Base-by-base conservation (phyloP, 768 basidiomycete species). In the Chlorophyllum brunneum region DNA sequence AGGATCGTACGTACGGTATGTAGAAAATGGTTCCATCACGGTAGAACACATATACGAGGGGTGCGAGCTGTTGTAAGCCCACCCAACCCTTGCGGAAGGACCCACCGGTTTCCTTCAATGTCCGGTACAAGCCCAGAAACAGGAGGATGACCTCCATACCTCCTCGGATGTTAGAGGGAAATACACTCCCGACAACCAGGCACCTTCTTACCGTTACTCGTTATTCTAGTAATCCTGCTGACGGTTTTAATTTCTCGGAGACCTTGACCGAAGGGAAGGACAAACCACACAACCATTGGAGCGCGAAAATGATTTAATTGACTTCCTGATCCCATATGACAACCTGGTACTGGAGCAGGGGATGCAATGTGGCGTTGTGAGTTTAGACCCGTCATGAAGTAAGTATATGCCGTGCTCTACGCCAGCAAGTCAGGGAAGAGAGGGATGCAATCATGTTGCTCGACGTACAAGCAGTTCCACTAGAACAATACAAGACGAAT, bases 11-110 rank as follows among this genome's bases (percentile, higher is more conserved):
- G 11, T 16, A 52, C 42, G 51, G 51, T 8, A 45, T 34, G 20
- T 45, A 52, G 16, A 52, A 52, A n/a, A 52, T 27, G 1, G 51
- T 51, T 22, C 51, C 51, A 30, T 52, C 51, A 27, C 51, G 10
- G 34, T 52, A 52, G 20, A 52, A 52, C 2, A 52, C 33, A 16
- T 52, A 52, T 4, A 52, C 23, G 3, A 44, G 16, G 5, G 51
- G 51, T 7, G 51, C 34, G 2, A 37, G 22, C 10, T 42, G 40
- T 10, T 18, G 29, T 20, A 51, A 11, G 22, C 30, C 1, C 3
- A 9, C 10, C 49, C 30, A 42, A n/a, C 40, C 40, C 16, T 34
- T 26, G 3, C n/a, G 40, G 23, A 42, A 34, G 10, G 16, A 23
- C 1, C 24, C 20, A 3, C 40, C 22, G 5, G 18, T 16, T 8